Conservation (phyloP, 352 stramenopile genomes). For the Pythium sp. region DNA sequence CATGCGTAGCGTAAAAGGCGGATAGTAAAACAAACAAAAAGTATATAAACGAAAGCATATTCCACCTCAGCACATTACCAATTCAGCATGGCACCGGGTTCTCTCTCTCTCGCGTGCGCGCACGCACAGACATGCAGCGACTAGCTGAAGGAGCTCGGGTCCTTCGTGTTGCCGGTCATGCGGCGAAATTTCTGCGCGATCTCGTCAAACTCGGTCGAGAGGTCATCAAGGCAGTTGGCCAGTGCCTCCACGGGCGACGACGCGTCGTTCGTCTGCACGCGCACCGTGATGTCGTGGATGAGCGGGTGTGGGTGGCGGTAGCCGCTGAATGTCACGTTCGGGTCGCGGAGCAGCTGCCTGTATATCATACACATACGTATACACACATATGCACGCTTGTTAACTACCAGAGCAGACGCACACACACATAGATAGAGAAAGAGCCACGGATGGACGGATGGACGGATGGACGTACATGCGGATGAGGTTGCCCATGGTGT, state of each 20-base stretch:
- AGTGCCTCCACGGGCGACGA: slow-evolving; percentile 80
- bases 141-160: slow-evolving; percentile 81
- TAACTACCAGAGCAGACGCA: not conserved
- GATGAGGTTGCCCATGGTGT: slow-evolving; percentile 97
- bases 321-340: slow-evolving; percentile 91
- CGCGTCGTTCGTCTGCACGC: slow-evolving; percentile 90
- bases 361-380: not conserved
- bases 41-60: slow-evolving; percentile 9
- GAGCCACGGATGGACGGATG: slow-evolving; percentile 18
- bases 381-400: not conserved
- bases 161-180: slow-evolving; percentile 80
- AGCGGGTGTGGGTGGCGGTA: slow-evolving; percentile 97
- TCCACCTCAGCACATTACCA: not conserved
- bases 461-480: slow-evolving; percentile 82
- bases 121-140: not conserved
- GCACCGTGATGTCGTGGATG: slow-evolving; percentile 94
- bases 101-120: not conserved
- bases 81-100: not conserved
- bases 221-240: slow-evolving; percentile 79
- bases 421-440: not conserved
- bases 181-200: slow-evolving; percentile 83
- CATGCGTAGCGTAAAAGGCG: not conserved
- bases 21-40: not conserved
- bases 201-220: slow-evolving; percentile 86
- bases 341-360: slow-evolving; percentile 86